Conservation (phyloP, 805 yeast genomes). For the Ogataea allantospora region DNA sequence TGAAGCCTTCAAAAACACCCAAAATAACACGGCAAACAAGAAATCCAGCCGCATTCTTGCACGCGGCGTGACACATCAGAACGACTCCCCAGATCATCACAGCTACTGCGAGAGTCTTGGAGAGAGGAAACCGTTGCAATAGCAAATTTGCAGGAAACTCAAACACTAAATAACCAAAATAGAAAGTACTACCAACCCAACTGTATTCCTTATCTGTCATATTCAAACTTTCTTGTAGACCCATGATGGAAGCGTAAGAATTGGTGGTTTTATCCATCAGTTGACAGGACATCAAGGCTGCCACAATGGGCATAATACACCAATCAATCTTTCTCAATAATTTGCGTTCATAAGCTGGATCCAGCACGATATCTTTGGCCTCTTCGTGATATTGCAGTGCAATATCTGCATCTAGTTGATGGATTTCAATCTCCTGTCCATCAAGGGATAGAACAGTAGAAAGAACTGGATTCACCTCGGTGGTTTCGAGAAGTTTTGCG, state of each 20-base stretch:
- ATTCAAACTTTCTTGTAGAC: conserved; percentile 33
- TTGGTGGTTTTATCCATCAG: conserved; percentile 41
- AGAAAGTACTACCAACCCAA: conserved; percentile 46
- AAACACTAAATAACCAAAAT: conserved; percentile 45
- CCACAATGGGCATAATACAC: conserved; percentile 37
- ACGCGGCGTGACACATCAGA: conserved; percentile 37
- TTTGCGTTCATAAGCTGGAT: conserved; percentile 14
- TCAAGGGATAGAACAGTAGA: neutral
- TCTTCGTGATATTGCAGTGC: conserved; percentile 27
- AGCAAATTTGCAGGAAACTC: conserved; percentile 42
- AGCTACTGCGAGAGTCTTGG: conserved; percentile 45
- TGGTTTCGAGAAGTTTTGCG: neutral
- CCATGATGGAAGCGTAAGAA: conserved; percentile 39
- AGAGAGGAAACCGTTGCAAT: conserved; percentile 52
- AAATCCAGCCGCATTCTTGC: conserved; percentile 39
- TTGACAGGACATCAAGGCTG: conserved; percentile 34
- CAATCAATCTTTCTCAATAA: conserved; percentile 39
- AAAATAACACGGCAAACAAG: conserved; percentile 45
- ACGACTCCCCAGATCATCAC: conserved; percentile 50
- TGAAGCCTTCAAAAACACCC: conserved; percentile 50
- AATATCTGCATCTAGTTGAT: conserved; percentile 33
- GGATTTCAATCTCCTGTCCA: neutral
- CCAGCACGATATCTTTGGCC: neutral
- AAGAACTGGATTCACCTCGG: neutral
- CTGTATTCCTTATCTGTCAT: conserved; percentile 35